Evolutionary conservation across 1,284 basidiomycete genomes (phyloP).

Genomic region (Quambalaria eucalypti): DNA sequence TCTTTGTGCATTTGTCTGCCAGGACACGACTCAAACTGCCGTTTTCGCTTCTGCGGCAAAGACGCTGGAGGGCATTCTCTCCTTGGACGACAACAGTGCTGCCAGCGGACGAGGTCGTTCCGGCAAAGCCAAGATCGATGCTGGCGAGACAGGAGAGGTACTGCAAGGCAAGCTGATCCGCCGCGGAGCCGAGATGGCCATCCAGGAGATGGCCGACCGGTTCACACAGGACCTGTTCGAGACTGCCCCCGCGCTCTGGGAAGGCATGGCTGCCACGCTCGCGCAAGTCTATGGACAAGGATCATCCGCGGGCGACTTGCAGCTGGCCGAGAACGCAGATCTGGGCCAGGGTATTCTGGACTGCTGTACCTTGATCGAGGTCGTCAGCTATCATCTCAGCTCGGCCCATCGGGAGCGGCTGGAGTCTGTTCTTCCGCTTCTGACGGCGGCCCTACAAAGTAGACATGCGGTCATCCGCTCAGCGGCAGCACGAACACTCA

Average conservation of each 20-base stretch:
- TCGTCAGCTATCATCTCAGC: conserved; percentile 68
- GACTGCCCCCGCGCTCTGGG: conserved; percentile 83
- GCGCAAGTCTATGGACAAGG: conserved; percentile 60
- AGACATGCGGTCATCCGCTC: conserved; percentile 80
- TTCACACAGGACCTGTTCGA: conserved; percentile 70
- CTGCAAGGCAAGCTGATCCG: conserved; percentile 52
- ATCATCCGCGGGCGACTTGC: conserved; percentile 44
- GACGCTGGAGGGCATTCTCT: conserved; percentile 65
- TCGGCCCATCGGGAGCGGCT: conserved; percentile 63
- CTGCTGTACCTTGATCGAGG: conserved; percentile 78
- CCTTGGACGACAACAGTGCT: conserved; percentile 55
- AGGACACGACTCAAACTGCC: conserved; percentile 74
- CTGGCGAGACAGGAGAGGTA: conserved; percentile 13
- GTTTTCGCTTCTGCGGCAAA: conserved; percentile 66
- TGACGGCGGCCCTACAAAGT: conserved; percentile 70
- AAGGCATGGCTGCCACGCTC: conserved; percentile 73
- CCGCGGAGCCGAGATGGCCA: conserved; percentile 76
- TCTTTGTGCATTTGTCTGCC: conserved; percentile 86
- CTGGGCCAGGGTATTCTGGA: conserved; percentile 85
- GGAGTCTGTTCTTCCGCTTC: conserved; percentile 63
- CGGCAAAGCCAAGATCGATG: conserved; percentile 35
- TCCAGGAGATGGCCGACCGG: conserved; percentile 65
- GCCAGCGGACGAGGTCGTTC: conserved; percentile 37
- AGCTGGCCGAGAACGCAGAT: conserved; percentile 21
- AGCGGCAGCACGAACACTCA: conserved; percentile 74